Evolutionary conservation across 257 asterid genomes (phyloP).

Genomic region (Henckelia pumila): DNA sequence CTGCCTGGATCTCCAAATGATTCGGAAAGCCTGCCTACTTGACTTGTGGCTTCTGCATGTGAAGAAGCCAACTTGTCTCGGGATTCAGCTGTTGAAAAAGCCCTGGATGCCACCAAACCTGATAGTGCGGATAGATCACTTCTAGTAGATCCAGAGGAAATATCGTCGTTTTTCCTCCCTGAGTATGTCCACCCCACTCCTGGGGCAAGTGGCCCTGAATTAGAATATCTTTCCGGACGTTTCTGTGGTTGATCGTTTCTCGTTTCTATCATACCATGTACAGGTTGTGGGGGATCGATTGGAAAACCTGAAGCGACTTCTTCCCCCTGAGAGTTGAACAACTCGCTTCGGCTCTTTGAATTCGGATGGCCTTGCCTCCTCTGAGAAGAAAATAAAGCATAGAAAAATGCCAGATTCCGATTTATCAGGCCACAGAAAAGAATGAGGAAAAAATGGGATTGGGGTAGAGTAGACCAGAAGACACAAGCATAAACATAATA

Average conservation of each 20-base stretch:
- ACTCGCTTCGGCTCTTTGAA: conserved; percentile 43
- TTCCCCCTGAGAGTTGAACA: conserved; percentile 37
- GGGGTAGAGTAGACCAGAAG: not conserved
- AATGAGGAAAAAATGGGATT: not conserved
- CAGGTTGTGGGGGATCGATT: conserved; percentile 30
- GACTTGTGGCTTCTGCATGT: conserved; percentile 32
- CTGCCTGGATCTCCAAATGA: conserved; percentile 42
- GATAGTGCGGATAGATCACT: conserved; percentile 44
- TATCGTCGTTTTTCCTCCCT: conserved; percentile 40
- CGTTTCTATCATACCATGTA: conserved; percentile 35
- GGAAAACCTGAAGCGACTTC: conserved; percentile 39
- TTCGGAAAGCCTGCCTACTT: conserved; percentile 38
- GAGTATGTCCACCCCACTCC: conserved; percentile 44
- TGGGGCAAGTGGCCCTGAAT: conserved; percentile 73
- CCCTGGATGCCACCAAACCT: conserved; percentile 49
- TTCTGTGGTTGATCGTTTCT: conserved; percentile 35
- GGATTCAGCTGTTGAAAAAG: conserved; percentile 42
- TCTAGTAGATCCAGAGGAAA: conserved; percentile 31
- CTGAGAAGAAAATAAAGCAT: conserved; percentile 32
- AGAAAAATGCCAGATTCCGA: not conserved
- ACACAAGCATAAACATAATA: not conserved
- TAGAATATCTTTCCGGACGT: conserved; percentile 38
- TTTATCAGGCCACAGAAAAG: conserved; percentile 1
- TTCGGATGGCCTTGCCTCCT: conserved; percentile 48
- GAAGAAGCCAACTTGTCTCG: conserved; percentile 31